Percentiles rank a stretch among this genome's conserved stretches.
Conservation (phyloP, 2,329 filamentous ascomycete species). For the Didymella sp. region DNA sequence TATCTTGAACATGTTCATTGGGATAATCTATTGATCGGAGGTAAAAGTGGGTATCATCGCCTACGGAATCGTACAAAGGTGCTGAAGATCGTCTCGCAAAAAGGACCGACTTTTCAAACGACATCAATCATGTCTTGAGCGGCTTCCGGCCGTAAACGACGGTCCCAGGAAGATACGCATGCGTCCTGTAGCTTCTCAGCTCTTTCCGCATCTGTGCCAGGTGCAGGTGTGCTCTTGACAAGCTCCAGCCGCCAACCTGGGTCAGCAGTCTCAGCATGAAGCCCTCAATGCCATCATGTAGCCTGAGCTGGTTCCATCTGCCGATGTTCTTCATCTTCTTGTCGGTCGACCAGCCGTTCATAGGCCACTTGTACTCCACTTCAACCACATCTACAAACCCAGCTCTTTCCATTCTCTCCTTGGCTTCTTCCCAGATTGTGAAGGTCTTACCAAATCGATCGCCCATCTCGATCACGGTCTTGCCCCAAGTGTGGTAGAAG, state of each 20-base stretch:
- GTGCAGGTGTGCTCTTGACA: constrained; percentile 46
- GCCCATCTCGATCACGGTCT: constrained; percentile 46
- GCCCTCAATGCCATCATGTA: constrained; percentile 49
- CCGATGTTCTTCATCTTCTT: constrained; percentile 46
- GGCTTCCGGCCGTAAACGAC: constrained; percentile 49
- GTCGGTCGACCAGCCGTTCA: constrained; percentile 46
- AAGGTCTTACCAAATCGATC: constrained; percentile 49
- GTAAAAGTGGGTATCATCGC: constrained; percentile 15
- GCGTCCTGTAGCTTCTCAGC: constrained; percentile 42
- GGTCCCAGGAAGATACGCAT: constrained; percentile 48
- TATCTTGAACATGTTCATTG: not conserved
- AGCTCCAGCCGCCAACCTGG: constrained; percentile 45
- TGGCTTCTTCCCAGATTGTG: constrained; percentile 46
- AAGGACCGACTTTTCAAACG: not conserved
- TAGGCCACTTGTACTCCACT: constrained; percentile 45
- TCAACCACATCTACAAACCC: constrained; percentile 48
- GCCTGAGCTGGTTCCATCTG: constrained; percentile 46
- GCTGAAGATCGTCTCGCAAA: not conserved
- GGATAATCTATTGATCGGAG: not conserved
- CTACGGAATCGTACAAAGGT: not conserved
- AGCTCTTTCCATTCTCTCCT: constrained; percentile 39
- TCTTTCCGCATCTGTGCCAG: constrained; percentile 48
- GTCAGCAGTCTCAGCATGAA: constrained; percentile 49
- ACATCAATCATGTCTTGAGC: constrained; percentile 2
- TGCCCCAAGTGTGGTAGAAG: constrained; percentile 47